These are phyloP conservation scores for Phylloporus scabripes DNA, from an alignment of 768 basidiomycete genomes.

Conservation along the genomic window DNA sequence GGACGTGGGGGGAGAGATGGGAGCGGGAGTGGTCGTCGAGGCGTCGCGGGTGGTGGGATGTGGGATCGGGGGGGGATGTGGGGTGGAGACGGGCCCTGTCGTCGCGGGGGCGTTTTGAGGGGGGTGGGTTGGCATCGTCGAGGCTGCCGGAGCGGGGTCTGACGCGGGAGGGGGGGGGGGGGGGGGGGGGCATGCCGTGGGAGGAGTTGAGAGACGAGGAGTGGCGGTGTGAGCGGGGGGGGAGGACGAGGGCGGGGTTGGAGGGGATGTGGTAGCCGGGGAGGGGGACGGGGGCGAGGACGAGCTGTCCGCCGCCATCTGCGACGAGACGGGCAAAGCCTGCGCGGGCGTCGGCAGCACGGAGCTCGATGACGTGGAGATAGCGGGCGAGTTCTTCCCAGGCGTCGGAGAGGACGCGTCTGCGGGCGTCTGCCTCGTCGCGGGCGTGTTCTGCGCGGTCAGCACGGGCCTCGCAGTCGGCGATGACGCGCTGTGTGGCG, in stretches of 20 bases:
- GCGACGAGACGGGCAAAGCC: constrained; percentile 42
- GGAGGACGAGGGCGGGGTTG: constrained; percentile 26
- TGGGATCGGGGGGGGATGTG: neutral
- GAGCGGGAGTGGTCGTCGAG: constrained; percentile 24
- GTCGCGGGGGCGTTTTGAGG: constrained; percentile 43
- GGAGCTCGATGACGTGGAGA: constrained; percentile 40
- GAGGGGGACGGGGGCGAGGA: constrained; percentile 32
- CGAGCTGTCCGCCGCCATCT: constrained; percentile 42
- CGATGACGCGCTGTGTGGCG: constrained; percentile 34
- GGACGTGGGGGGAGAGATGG: constrained; percentile 18
- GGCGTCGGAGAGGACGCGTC: constrained; percentile 39
- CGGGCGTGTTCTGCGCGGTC: constrained; percentile 46
- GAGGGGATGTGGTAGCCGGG: constrained; percentile 18
- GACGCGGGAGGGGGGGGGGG: constrained; percentile 32
- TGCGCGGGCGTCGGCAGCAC: constrained; percentile 45
- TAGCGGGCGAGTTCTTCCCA: constrained; percentile 50
- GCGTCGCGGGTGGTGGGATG: constrained; percentile 12
- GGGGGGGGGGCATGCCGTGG: constrained; percentile 34
- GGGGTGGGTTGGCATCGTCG: constrained; percentile 41
- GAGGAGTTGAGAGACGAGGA: constrained; percentile 22
- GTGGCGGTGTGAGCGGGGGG: constrained; percentile 21
- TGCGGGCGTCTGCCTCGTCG: constrained; percentile 50
- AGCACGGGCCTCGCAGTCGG: constrained; percentile 46
- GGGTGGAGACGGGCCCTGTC: constrained; percentile 13
- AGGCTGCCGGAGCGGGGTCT: constrained; percentile 42